Evolutionary conservation across 257 asterid genomes (phyloP).

Genomic region (Capsicum pubescens): DNA sequence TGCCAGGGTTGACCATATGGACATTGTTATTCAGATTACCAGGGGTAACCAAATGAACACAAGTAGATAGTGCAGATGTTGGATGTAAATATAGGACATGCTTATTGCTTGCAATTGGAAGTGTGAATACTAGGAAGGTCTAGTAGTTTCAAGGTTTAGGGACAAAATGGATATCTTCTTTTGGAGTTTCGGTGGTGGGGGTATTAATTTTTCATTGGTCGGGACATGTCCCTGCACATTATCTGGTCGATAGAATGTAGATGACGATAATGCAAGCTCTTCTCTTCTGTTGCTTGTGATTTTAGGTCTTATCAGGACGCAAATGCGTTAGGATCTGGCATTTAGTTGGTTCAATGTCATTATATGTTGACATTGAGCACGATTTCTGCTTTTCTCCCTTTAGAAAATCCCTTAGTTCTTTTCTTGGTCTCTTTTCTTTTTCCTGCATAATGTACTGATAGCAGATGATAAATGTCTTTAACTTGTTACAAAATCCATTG

Average conservation of each 20-base stretch:
- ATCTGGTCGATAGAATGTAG: slow-evolving; percentile 8
- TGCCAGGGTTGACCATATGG: slow-evolving; percentile 33
- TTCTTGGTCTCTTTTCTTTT: neutral
- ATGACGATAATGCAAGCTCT: neutral
- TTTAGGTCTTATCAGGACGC: neutral
- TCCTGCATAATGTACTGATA: neutral
- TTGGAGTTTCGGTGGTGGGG: neutral
- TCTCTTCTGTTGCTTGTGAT: neutral
- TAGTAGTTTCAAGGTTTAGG: slow-evolving; percentile 13
- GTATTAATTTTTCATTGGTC: neutral
- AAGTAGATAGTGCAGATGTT: slow-evolving; percentile 46
- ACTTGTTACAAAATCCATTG: neutral
- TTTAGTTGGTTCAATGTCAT: neutral
- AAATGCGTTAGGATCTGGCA: slow-evolving; percentile 20
- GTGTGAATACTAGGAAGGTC: slow-evolving; percentile 38
- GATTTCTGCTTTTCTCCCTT: slow-evolving; percentile 6
- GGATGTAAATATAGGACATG: slow-evolving; percentile 56
- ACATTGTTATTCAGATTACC: neutral
- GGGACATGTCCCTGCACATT: neutral
- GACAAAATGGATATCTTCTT: neutral
- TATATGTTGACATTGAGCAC: slow-evolving; percentile 7
- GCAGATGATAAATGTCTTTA: neutral
- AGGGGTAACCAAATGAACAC: slow-evolving; percentile 35
- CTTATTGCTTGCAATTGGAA: slow-evolving; percentile 17
- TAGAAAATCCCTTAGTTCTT: neutral